Evolutionary conservation across 2,329 filamentous ascomycete species (phyloP).

Genomic region (Fusarium abutilonis): DNA sequence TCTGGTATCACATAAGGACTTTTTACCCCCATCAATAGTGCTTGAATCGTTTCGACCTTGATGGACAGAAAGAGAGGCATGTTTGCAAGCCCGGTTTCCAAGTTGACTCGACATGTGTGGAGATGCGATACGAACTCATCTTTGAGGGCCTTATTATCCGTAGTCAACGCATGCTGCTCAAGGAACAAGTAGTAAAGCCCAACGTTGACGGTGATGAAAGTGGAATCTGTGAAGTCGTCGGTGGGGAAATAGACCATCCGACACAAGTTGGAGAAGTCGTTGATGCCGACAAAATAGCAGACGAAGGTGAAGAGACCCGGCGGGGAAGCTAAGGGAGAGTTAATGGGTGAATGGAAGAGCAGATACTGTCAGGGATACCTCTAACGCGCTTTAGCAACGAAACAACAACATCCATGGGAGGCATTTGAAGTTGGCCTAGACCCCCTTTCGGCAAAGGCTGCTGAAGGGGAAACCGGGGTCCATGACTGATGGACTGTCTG

Average conservation of each 20-base stretch:
- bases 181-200: conserved; percentile 62
- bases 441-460: conserved; percentile 58
- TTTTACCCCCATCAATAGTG: conserved; percentile 66
- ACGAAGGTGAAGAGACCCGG: conserved; percentile 62
- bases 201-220: conserved; percentile 61
- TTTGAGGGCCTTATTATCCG: conserved; percentile 46
- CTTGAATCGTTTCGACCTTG: conserved; percentile 64
- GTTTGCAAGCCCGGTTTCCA: conserved; percentile 61
- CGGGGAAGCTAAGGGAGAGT: conserved; percentile 44
- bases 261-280: conserved; percentile 62
- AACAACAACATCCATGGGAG: conserved; percentile 62
- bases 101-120: conserved; percentile 57
- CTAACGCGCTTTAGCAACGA: conserved; percentile 60
- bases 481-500: conserved; percentile 52
- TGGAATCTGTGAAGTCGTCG: conserved; percentile 60
- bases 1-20: not conserved
- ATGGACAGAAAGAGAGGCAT: conserved; percentile 67
- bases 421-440: conserved; percentile 63
- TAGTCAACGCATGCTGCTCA: conserved; percentile 54
- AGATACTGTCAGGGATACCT: conserved; percentile 43
- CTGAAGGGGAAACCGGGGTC: conserved; percentile 58
- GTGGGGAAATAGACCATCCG: conserved; percentile 62
- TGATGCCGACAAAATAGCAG: conserved; percentile 60
- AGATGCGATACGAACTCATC: conserved; percentile 53
- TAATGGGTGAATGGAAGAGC: conserved; percentile 4